Conservation (phyloP, 163 green algal species). For the Chlorella variabilis region DNA sequence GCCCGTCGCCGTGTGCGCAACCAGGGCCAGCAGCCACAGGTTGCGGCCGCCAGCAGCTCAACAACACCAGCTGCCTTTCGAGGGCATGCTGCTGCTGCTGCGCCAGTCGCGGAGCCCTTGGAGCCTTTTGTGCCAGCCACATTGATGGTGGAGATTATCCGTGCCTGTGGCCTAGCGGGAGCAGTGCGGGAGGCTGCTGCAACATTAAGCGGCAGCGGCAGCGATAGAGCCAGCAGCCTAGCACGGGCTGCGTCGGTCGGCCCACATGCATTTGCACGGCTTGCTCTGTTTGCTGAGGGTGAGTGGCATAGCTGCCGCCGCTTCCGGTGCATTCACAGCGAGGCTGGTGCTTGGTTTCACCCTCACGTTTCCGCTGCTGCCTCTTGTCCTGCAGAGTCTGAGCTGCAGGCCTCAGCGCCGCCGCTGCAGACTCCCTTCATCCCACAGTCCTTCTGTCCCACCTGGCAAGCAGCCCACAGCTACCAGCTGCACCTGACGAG, state of each 20-base stretch:
- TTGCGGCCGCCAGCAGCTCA: no score
- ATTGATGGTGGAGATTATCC: constrained; percentile 6
- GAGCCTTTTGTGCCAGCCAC: constrained; percentile 19
- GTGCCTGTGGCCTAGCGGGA: constrained; percentile 14
- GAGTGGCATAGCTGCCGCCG: not conserved
- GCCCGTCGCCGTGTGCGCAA: not conserved
- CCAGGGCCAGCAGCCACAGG: no score
- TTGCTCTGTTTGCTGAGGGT: not conserved
- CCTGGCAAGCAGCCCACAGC: constrained; percentile 5
- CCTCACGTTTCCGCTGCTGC: not conserved
- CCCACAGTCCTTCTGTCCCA: constrained; percentile 17
- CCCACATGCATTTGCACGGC: constrained; percentile 16
- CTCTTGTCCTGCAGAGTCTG: not conserved
- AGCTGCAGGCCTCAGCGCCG: not conserved
- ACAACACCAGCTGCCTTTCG: no score
- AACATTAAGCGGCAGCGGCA: not conserved
- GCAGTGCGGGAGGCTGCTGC: constrained; percentile 4
- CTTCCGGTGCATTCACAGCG: no score
- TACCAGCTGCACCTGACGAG: constrained; percentile 18
- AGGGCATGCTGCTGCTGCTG: no score
- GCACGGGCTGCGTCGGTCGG: constrained; percentile 6
- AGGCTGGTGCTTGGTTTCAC: no score
- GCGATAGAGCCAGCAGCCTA: not conserved
- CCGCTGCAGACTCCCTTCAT: constrained; percentile 32
- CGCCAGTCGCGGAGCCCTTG: not conserved